Conservation (phyloP, 2,329 filamentous ascomycete species). For the Rachicladosporium sp. region DNA sequence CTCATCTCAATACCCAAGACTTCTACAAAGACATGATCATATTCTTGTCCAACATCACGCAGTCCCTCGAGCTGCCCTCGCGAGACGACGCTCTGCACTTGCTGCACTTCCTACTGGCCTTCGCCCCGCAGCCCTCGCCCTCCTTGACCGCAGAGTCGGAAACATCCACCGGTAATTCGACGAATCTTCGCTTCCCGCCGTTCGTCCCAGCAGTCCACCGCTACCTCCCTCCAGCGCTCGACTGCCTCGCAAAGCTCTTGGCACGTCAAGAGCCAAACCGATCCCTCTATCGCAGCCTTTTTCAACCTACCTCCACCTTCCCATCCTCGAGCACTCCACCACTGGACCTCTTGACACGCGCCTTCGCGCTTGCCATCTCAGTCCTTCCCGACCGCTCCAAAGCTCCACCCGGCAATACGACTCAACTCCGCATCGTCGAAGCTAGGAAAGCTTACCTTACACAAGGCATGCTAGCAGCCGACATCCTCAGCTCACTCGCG, state of each 20-base stretch:
- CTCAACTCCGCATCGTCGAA: constrained; percentile 55
- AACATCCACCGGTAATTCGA: constrained; percentile 24
- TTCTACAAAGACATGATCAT: constrained; percentile 94
- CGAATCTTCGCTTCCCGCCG: constrained; percentile 57
- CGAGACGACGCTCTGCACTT: constrained; percentile 80
- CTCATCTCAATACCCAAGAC: constrained; percentile 74
- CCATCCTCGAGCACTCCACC: constrained; percentile 33
- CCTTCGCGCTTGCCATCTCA: constrained; percentile 77
- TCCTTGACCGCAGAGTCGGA: constrained; percentile 26
- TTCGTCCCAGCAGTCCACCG: constrained; percentile 74
- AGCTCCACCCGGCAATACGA: constrained; percentile 32
- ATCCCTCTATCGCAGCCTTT: constrained; percentile 69
- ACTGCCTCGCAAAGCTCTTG: constrained; percentile 80
- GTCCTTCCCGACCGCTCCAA: constrained; percentile 64
- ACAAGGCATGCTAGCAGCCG: constrained; percentile 81
- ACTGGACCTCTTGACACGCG: constrained; percentile 70
- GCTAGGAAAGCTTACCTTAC: constrained; percentile 78
- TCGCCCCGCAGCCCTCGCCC: constrained; percentile 69
- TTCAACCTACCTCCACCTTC: constrained; percentile 45
- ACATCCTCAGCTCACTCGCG: constrained; percentile 69
- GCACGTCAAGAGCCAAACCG: constrained; percentile 90
- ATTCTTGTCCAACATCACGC: constrained; percentile 71
- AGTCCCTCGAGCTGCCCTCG: constrained; percentile 67
- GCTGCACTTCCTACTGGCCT: constrained; percentile 79
- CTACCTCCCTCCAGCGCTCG: constrained; percentile 80